phyloP scores from a whole-genome alignment of 169 alveolate species.

The Cryptosporidium sp. region DNA sequence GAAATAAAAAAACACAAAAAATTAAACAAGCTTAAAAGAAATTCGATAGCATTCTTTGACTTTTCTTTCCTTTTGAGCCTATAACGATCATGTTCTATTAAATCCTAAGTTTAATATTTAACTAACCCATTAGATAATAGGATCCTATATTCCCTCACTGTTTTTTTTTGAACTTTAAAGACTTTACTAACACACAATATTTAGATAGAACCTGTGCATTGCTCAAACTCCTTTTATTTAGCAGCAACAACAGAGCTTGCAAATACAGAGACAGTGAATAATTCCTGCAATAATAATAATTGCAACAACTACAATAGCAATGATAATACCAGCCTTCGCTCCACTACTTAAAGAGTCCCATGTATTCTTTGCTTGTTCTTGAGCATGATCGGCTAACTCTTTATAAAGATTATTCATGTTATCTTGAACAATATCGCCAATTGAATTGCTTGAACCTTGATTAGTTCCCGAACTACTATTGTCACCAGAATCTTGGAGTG shows the following conservation, averaged over 20 bases:
- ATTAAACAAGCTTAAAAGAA: no score
- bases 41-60: no score
- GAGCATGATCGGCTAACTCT: not conserved
- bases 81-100: no score
- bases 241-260: constrained; percentile 54
- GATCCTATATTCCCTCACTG: not conserved
- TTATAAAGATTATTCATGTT: not conserved
- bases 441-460: not conserved
- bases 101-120: no score
- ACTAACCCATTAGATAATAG: no score
- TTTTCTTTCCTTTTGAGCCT: no score
- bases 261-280: constrained; percentile 58
- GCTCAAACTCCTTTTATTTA: not conserved
- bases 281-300: constrained; percentile 64
- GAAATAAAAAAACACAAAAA: no score
- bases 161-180: no score
- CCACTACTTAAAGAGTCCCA: constrained; percentile 60
- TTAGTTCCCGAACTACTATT: not conserved
- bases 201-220: no score
- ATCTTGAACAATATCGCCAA: not conserved
- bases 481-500: not conserved
- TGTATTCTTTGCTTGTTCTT: constrained; percentile 19
- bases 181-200: no score
- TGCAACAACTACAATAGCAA: constrained; percentile 62
- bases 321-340: constrained; percentile 69